A percentile compares a stretch with the other conserved stretches of the same genome.
Conservation (phyloP, 2,329 filamentous ascomycete genomes). For the Fusarium falciforme region DNA sequence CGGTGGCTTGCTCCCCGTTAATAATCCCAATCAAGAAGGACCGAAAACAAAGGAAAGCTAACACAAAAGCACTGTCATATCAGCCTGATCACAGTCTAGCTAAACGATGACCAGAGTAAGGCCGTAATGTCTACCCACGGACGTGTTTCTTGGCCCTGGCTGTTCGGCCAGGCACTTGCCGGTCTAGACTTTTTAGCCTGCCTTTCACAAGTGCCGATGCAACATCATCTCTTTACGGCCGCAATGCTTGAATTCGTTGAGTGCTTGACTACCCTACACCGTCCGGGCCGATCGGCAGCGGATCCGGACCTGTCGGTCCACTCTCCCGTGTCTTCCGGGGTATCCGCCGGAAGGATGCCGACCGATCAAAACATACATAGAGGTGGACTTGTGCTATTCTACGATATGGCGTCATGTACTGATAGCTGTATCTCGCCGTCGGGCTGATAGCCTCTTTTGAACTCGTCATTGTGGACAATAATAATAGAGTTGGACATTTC, state of each 20-base stretch:
- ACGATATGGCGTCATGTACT: too few relatives aligned
- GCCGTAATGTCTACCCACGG: background rate
- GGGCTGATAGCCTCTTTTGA: too few relatives aligned
- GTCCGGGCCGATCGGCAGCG: background rate
- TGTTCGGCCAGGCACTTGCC: background rate
- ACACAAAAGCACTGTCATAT: background rate
- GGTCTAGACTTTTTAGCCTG: background rate
- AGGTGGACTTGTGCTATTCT: too few relatives aligned
- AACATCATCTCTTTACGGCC: background rate
- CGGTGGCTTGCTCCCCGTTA: background rate
- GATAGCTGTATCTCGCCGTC: too few relatives aligned
- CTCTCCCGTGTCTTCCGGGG: background rate
- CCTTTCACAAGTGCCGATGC: background rate
- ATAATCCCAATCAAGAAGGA: background rate
- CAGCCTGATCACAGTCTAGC: background rate
- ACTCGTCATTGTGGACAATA: too few relatives aligned
- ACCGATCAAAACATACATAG: background rate
- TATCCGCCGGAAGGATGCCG: background rate
- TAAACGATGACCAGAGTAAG: background rate
- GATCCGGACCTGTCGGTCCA: background rate
- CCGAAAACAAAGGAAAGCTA: background rate
- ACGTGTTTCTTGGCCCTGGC: background rate
- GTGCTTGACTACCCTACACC: constrained; percentile 3
- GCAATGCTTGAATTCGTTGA: background rate
- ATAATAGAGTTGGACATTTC: background rate